These are phyloP conservation scores for Solanum pimpinellifolium DNA, from an alignment of 257 asterid species.

Conservation along the genomic window DNA sequence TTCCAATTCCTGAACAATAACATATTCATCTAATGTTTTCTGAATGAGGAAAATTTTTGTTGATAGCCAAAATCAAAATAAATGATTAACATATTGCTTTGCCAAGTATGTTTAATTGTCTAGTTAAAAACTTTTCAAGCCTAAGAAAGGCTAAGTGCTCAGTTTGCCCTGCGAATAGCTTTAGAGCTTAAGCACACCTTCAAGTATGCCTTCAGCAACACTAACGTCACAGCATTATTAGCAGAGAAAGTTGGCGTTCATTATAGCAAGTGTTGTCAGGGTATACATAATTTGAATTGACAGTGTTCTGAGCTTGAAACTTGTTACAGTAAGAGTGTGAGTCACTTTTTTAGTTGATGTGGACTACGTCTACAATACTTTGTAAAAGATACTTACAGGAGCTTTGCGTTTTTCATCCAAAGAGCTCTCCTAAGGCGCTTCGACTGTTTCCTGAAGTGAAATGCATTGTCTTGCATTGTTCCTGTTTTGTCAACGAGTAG, in stretches of 20 bases:
- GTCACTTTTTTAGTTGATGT: background rate
- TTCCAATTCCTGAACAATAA: background rate
- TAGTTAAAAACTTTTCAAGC: background rate
- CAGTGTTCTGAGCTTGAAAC: background rate
- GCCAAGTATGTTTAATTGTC: background rate
- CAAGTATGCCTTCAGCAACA: background rate
- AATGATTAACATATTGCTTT: background rate
- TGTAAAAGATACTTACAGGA: constrained; percentile 49
- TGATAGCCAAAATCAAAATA: background rate
- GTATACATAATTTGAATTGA: background rate
- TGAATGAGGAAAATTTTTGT: background rate
- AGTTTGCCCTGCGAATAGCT: background rate
- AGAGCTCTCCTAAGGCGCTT: constrained; percentile 87
- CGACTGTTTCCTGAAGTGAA: constrained; percentile 96
- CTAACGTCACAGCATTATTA: background rate
- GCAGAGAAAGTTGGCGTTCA: background rate
- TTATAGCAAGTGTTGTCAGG: background rate
- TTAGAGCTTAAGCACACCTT: background rate
- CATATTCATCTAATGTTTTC: background rate
- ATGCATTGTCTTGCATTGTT: constrained; percentile 95
- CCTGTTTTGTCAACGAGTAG: constrained; percentile 96
- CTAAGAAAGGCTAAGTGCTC: background rate
- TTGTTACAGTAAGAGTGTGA: background rate
- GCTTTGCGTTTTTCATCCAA: constrained; percentile 99
- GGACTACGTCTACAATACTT: background rate